Conservation (phyloP, 345 rosid species). For the Xanthoceras sorbifolium region DNA sequence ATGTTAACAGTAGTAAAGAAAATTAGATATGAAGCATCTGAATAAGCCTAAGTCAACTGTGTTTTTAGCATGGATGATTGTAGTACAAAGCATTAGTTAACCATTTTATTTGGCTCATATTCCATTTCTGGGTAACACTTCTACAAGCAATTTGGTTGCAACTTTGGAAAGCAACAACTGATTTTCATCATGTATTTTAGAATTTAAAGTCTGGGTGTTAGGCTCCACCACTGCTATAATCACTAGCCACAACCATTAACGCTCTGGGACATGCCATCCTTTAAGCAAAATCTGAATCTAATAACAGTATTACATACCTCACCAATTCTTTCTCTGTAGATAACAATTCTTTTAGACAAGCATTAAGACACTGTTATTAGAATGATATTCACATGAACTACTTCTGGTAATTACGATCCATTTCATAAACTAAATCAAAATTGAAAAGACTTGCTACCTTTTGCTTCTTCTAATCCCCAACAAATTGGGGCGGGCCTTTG, state of each 20-base stretch:
- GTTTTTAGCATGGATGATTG: no score
- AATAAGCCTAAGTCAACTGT: no score
- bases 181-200: no score
- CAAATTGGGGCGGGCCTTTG: not conserved
- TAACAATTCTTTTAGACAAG: not conserved
- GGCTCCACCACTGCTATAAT: not conserved
- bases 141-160: not conserved
- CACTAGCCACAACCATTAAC: not conserved
- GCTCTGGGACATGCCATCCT: not conserved
- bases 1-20: no score
- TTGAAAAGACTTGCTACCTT: not conserved
- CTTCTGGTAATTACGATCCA: not conserved
- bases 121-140: not conserved
- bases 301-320: not conserved
- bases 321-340: not conserved
- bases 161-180: not conserved
- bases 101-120: not conserved
- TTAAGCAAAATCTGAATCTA: not conserved
- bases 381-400: not conserved
- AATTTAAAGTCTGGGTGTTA: not conserved
- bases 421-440: not conserved
- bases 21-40: no score
- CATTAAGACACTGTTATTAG: not conserved
- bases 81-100: not conserved
- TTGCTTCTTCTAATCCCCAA: not conserved